These are phyloP conservation scores for Warburgia ugandensis DNA, from an alignment of 164 flowering plant species.

Conservation along the genomic window DNA sequence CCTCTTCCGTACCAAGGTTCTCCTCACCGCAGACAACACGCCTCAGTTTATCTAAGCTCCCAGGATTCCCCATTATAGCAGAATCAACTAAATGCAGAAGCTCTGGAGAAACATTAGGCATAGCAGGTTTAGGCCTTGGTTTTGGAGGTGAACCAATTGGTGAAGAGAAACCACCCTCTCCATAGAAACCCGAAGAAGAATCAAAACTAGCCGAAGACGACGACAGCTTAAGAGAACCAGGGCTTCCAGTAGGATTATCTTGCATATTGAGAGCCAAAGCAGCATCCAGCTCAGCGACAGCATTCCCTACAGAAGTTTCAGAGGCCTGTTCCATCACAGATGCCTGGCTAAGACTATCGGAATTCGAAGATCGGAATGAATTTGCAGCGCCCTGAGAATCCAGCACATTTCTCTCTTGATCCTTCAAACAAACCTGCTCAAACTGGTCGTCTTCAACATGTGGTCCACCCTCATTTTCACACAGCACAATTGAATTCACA, in stretches of 20 bases:
- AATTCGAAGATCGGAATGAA: slow-evolving; percentile 22
- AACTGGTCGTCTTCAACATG: slow-evolving; percentile 54
- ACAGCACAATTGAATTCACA: slow-evolving; percentile 11
- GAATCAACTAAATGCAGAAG: slow-evolving; percentile 93
- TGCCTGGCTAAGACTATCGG: slow-evolving; percentile 30
- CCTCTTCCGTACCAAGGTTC: slow-evolving; percentile 57
- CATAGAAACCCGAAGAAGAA: slow-evolving; percentile 27
- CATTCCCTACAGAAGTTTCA: slow-evolving; percentile 18
- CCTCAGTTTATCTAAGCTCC: slow-evolving; percentile 74
- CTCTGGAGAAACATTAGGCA: slow-evolving; percentile 94
- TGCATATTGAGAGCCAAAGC: slow-evolving; percentile 24
- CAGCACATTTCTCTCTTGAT: slow-evolving; percentile 39
- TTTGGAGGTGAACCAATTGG: slow-evolving; percentile 60
- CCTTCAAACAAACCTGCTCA: slow-evolving; percentile 76
- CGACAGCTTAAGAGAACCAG: slow-evolving; percentile 33
- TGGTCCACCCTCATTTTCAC: slow-evolving; percentile 13
- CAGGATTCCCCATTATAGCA: slow-evolving; percentile 96
- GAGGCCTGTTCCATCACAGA: slow-evolving; percentile 30
- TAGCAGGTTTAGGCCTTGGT: slow-evolving; percentile 45
- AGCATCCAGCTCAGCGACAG: slow-evolving; percentile 27
- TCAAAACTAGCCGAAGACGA: slow-evolving; percentile 50
- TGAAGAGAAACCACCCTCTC: slow-evolving; percentile 39
- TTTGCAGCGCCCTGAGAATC: slow-evolving; percentile 19
- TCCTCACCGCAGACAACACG: slow-evolving; percentile 69
- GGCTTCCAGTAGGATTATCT: slow-evolving; percentile 29